Base-by-base conservation (phyloP, 2,329 filamentous ascomycete species). In the Aspergillus puulaauensis region DNA sequence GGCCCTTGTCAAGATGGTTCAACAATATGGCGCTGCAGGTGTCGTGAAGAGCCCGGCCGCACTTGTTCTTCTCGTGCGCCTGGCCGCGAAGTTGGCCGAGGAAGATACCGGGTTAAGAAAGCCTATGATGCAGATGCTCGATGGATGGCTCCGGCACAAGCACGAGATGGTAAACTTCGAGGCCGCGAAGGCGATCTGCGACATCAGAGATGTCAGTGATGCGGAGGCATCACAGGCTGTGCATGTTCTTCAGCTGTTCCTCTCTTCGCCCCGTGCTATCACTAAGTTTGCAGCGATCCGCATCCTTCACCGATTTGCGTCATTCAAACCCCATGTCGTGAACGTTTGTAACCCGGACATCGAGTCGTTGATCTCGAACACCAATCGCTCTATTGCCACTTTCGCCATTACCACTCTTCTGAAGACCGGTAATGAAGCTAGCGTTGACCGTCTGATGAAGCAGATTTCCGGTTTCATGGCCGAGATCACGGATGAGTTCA, bases 101-200 rank as follows among this genome's bases (percentile, higher is more conserved):
- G 95, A 99, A 72, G 95, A 99, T 69, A 84, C 86, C 40, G 89
- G 91, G 64, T 83, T 98, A 70, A 83, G 93, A 67, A 96, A 90
- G 80, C 92, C 93, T 59, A 99, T 99, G 95, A 95, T 96, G 86
- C 88, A 93, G 77, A 86, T 99, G 65, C 85, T 99, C 68, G 93
- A 98, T 74, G 90, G 92, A 70, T 98, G 93, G 93, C 80, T 99
- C 75, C 87, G 93, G 74, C 93, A 98, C 78, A 98, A 99, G 88
- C 96, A 92, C 77, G 95, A 98, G 76, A 96, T 96, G 91, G 93
- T 99, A 78, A 98, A 97, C 81, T 97, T 99, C 67, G 95, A 99
- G 79, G 95, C 95, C 54, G 95, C 95, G 63, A 98, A 98, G 83
- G 93, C 93, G 52, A 96, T 99, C 70, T 96, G 93, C 79, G 90